phyloP scores from a whole-genome alignment of 352 stramenopile species.

The Pythium oligandrum region DNA sequence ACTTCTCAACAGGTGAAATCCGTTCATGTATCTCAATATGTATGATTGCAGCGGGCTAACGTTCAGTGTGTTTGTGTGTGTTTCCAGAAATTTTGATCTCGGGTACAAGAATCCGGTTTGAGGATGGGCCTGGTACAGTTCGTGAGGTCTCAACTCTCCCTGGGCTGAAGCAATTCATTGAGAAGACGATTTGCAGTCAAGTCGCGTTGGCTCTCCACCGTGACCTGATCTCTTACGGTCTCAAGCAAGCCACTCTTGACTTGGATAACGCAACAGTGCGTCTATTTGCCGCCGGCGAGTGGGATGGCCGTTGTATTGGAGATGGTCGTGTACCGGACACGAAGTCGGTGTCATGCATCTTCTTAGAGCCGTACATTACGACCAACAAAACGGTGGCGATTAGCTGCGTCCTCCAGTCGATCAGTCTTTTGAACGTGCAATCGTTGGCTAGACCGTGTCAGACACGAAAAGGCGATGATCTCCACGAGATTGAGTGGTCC shows the following conservation, averaged over 20 bases:
- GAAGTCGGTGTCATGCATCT: constrained; percentile 56
- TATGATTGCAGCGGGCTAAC: too few species aligned
- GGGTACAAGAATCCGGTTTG: constrained; percentile 70
- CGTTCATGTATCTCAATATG: background rate
- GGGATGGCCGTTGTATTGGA: constrained; percentile 80
- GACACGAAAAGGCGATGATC: constrained; percentile 23
- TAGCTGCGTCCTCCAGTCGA: constrained; percentile 67
- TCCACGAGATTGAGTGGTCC: constrained; percentile 70
- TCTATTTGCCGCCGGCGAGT: constrained; percentile 69
- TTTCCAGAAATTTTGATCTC: constrained; percentile 65
- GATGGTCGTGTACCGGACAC: constrained; percentile 80
- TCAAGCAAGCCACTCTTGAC: constrained; percentile 78
- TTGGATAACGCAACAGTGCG: constrained; percentile 71
- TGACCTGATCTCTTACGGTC: constrained; percentile 62
- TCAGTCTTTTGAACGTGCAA: constrained; percentile 39
- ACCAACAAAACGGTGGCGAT: constrained; percentile 47
- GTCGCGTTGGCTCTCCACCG: constrained; percentile 60
- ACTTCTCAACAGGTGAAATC: constrained; percentile 57
- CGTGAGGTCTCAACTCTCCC: constrained; percentile 58
- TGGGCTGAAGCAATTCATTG: constrained; percentile 61
- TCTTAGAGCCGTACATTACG: constrained; percentile 71
- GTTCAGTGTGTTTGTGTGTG: background rate
- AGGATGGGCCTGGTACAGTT: constrained; percentile 49
- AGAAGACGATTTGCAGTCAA: constrained; percentile 73
- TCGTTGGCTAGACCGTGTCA: constrained; percentile 20